Evolutionary conservation across 1,139 yeast genomes (phyloP).

Genomic region (Taphrina populina): DNA sequence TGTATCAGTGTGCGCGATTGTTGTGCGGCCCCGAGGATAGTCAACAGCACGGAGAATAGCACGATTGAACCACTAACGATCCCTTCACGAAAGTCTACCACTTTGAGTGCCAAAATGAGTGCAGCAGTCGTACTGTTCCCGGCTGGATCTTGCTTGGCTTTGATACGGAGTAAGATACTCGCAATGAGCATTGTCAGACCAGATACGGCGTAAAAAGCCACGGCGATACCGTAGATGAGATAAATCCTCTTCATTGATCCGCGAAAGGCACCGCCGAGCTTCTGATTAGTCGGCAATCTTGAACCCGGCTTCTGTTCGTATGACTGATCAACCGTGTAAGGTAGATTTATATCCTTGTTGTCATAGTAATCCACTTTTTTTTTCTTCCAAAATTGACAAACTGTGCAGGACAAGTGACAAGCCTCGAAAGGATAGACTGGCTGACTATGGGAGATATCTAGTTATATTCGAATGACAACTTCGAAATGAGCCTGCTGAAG

Average conservation of each 20-base stretch:
- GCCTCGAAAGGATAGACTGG: no score
- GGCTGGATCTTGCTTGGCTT: not conserved
- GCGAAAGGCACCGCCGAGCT: no score
- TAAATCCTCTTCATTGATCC: not conserved
- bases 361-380: no score
- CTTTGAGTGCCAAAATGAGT: slow-evolving; percentile 3
- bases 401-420: no score
- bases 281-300: no score
- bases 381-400: no score
- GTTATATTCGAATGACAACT: no score
- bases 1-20: slow-evolving; percentile 13
- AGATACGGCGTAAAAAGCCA: slow-evolving; percentile 10
- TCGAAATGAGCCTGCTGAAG: no score
- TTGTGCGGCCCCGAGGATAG: slow-evolving; percentile 2
- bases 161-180: not conserved
- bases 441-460: no score
- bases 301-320: no score
- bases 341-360: no score
- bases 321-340: no score
- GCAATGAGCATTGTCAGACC: slow-evolving; percentile 16
- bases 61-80: slow-evolving; percentile 6
- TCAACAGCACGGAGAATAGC: not conserved
- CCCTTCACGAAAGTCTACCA: slow-evolving; percentile 8
- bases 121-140: not conserved
- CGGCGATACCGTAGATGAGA: not conserved